These are phyloP conservation scores for Saturnispora serradocipensis DNA, from an alignment of 805 yeast species.

Conservation along the genomic window DNA sequence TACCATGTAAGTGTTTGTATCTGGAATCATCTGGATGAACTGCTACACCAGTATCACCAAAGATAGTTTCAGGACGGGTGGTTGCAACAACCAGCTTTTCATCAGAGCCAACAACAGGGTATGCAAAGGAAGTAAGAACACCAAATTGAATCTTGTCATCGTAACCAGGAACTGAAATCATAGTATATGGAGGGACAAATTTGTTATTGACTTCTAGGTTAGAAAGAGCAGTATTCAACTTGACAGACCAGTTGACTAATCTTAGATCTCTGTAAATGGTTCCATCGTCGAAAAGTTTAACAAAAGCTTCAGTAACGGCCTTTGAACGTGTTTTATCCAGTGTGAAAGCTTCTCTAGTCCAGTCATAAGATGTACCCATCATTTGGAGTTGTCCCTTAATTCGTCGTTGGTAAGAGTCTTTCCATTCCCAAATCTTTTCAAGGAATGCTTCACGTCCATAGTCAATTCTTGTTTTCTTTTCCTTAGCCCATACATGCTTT, in stretches of 20 bases:
- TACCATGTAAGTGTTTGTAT: conserved; percentile 92
- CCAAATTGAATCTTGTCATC: conserved; percentile 90
- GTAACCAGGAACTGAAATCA: conserved; percentile 81
- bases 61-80: conserved; percentile 96
- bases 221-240: conserved; percentile 89
- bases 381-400: conserved; percentile 77
- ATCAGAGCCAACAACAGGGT: conserved; percentile 74
- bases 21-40: conserved; percentile 94
- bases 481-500: conserved; percentile 84
- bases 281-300: conserved; percentile 87
- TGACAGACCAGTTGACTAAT: conserved; percentile 93
- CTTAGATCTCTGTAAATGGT: conserved; percentile 89
- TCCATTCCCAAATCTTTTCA: conserved; percentile 96
- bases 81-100: conserved; percentile 91
- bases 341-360: conserved; percentile 93
- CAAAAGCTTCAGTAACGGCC: conserved; percentile 87
- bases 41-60: conserved; percentile 97
- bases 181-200: conserved; percentile 73
- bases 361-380: conserved; percentile 95
- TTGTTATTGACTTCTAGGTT: conserved; percentile 95
- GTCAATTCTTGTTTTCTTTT: conserved; percentile 87
- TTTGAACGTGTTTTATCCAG: conserved; percentile 66
- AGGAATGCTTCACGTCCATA: conserved; percentile 86
- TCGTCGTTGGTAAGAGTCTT: conserved; percentile 80
- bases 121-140: conserved; percentile 91